phyloP scores from a whole-genome alignment of 2,329 filamentous ascomycete genomes.

The Cladosporium sp. region DNA sequence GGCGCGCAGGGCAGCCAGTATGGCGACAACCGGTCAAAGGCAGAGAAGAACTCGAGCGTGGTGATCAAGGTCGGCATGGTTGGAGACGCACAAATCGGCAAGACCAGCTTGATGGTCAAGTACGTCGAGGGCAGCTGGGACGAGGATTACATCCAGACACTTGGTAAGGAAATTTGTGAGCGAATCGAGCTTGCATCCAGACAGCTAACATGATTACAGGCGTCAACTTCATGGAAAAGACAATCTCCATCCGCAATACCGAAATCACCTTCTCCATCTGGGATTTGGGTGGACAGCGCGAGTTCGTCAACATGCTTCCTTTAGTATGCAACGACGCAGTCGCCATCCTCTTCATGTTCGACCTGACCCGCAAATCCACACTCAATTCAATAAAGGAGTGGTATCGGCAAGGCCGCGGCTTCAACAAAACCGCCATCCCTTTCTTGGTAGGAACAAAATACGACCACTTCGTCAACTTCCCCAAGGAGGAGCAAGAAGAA shows the following conservation, averaged over 20 bases:
- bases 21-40: constrained; percentile 36
- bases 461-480: constrained; percentile 99
- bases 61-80: constrained; percentile 99
- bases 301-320: constrained; percentile 99
- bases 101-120: constrained; percentile 99
- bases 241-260: constrained; percentile 97
- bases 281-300: constrained; percentile 95
- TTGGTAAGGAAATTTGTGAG: constrained; percentile 58
- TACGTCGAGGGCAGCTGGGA: constrained; percentile 99
- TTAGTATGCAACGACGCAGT: constrained; percentile 99
- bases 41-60: constrained; percentile 62
- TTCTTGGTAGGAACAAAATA: constrained; percentile 98
- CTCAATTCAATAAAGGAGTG: constrained; percentile 99
- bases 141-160: constrained; percentile 98
- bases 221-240: constrained; percentile 99
- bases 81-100: constrained; percentile 97
- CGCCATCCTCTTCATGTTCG: constrained; percentile 98
- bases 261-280: constrained; percentile 99
- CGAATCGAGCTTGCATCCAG: neutral
- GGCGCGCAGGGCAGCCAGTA: constrained; percentile 31
- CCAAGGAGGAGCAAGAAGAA: constrained; percentile 94
- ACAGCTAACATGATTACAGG: constrained; percentile 50
- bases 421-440: constrained; percentile 99
- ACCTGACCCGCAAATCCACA: constrained; percentile 91
- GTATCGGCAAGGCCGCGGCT: constrained; percentile 95